phyloP scores from a whole-genome alignment of 1,284 basidiomycete genomes.

The Cyathus olla region DNA sequence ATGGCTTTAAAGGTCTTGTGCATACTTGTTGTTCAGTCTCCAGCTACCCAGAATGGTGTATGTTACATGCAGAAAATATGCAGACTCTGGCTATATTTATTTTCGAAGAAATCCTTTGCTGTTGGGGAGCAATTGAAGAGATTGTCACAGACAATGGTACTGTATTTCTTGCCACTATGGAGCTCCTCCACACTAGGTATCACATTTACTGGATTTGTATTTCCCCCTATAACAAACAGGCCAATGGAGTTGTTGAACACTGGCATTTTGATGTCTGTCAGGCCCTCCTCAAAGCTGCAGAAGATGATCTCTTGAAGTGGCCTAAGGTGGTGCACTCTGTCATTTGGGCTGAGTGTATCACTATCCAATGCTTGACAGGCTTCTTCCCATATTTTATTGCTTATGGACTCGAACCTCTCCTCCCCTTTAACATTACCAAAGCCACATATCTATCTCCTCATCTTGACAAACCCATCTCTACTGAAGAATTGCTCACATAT shows the following conservation, averaged over 20 bases:
- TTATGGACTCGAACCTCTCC: conserved; percentile 38
- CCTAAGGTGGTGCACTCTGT: too few relatives aligned
- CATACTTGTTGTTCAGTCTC: conserved; percentile 36
- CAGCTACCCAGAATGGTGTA: conserved; percentile 34
- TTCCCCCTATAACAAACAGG: too few relatives aligned
- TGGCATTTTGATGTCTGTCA: too few relatives aligned
- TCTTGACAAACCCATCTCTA: conserved; percentile 15
- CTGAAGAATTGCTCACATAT: conserved; percentile 21
- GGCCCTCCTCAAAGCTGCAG: too few relatives aligned
- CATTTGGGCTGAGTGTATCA: conserved; percentile 47
- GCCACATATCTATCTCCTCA: conserved; percentile 35
- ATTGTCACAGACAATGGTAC: too few relatives aligned
- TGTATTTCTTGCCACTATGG: too few relatives aligned
- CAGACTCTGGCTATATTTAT: conserved; percentile 33
- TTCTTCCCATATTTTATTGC: conserved; percentile 41
- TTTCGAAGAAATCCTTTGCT: conserved; percentile 8
- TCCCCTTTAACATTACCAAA: conserved; percentile 21
- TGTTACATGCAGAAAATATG: conserved; percentile 28
- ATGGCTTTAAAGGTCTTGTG: conserved; percentile 34
- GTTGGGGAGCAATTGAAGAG: too few relatives aligned
- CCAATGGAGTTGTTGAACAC: too few relatives aligned
- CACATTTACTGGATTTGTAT: too few relatives aligned
- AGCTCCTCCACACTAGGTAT: too few relatives aligned
- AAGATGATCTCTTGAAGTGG: too few relatives aligned
- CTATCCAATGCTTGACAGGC: conserved; percentile 21